Conservation (phyloP, 2,329 filamentous ascomycete genomes). For the Lecanoromycetidae sp. region DNA sequence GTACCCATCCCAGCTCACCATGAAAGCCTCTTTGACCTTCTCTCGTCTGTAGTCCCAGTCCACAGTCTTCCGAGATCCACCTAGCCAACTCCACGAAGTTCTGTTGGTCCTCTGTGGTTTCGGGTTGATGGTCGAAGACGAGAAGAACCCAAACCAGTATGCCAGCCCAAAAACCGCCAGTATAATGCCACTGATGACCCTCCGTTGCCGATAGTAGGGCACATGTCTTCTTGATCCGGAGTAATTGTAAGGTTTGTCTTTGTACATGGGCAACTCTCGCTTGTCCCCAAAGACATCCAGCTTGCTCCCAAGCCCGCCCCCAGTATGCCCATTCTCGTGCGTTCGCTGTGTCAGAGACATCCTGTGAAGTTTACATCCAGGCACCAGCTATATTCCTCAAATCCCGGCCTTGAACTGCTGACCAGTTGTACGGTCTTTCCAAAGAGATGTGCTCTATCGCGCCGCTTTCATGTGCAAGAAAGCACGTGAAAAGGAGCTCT, state of each 20-base stretch:
- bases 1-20: slow-evolving; percentile 86
- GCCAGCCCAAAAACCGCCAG: slow-evolving; percentile 46
- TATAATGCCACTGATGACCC: slow-evolving; percentile 43
- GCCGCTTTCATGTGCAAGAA: too few relatives aligned
- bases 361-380: not conserved
- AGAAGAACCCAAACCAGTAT: slow-evolving; percentile 59
- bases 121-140: slow-evolving; percentile 25
- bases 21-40: slow-evolving; percentile 77
- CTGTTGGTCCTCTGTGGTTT: slow-evolving; percentile 29
- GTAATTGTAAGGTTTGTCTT: slow-evolving; percentile 87
- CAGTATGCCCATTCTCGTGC: slow-evolving; percentile 41
- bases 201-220: slow-evolving; percentile 51
- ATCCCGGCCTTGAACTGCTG: not conserved
- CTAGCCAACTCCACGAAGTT: slow-evolving; percentile 45
- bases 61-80: slow-evolving; percentile 39
- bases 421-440: too few relatives aligned
- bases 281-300: slow-evolving; percentile 49
- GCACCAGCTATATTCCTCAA: not conserved
- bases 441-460: too few relatives aligned
- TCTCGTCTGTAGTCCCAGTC: slow-evolving; percentile 72
- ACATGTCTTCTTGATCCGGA: slow-evolving; percentile 34
- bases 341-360: slow-evolving; percentile 10
- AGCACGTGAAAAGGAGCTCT: too few relatives aligned
- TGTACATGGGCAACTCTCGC: slow-evolving; percentile 81
- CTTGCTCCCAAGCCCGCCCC: slow-evolving; percentile 45